phyloP scores from a whole-genome alignment of 2,329 filamentous ascomycete species.

The Nectriaceae sp. region DNA sequence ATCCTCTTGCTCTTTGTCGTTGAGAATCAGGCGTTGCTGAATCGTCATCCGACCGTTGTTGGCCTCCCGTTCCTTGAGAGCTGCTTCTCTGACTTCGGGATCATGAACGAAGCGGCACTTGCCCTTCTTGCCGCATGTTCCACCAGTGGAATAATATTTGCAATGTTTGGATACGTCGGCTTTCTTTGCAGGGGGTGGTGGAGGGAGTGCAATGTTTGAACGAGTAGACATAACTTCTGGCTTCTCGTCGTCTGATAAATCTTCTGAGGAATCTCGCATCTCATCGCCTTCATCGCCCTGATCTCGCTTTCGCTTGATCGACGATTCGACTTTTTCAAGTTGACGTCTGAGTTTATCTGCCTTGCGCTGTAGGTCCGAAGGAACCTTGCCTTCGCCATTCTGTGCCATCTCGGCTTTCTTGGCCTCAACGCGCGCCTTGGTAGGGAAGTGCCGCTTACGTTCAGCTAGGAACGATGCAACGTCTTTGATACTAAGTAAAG shows the following conservation, averaged over 20 bases:
- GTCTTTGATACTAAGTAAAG: slow-evolving; percentile 59
- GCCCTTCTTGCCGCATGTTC: slow-evolving; percentile 71
- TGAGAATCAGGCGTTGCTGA: slow-evolving; percentile 64
- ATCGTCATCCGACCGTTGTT: slow-evolving; percentile 68
- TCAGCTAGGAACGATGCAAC: slow-evolving; percentile 80
- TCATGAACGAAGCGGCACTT: slow-evolving; percentile 75
- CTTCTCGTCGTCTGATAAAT: slow-evolving; percentile 58
- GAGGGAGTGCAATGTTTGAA: slow-evolving; percentile 29
- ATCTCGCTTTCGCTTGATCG: slow-evolving; percentile 68
- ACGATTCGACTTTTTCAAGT: slow-evolving; percentile 71
- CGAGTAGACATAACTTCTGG: slow-evolving; percentile 60
- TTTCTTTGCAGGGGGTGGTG: slow-evolving; percentile 50
- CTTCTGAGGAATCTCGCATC: slow-evolving; percentile 56
- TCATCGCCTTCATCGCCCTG: slow-evolving; percentile 69
- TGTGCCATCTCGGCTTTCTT: slow-evolving; percentile 54
- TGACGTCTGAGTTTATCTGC: slow-evolving; percentile 65
- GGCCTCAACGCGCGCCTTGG: slow-evolving; percentile 66
- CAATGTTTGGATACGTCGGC: slow-evolving; percentile 66
- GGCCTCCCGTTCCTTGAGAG: slow-evolving; percentile 62
- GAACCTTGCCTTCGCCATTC: slow-evolving; percentile 62
- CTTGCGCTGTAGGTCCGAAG: slow-evolving; percentile 56
- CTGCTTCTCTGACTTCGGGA: slow-evolving; percentile 61
- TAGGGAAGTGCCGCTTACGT: slow-evolving; percentile 78
- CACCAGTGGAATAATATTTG: slow-evolving; percentile 71
- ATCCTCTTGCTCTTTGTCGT: slow-evolving; percentile 70